phyloP scores from a whole-genome alignment of 129 eudicot genomes.

The Tagetes patula region DNA sequence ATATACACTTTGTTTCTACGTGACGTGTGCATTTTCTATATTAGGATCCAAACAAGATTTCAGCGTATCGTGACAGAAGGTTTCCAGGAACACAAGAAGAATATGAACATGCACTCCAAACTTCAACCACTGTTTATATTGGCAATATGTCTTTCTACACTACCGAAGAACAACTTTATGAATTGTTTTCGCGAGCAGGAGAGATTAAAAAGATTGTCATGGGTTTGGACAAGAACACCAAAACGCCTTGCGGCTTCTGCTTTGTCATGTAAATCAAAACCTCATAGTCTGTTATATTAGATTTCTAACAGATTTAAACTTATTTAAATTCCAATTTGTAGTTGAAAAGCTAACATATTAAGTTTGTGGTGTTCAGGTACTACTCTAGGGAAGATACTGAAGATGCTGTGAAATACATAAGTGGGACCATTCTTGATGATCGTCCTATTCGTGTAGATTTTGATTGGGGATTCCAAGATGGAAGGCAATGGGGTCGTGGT shows the following conservation, averaged over 20 bases:
- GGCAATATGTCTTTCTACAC: constrained; percentile 99
- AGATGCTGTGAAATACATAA: constrained; percentile 90
- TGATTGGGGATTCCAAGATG: constrained; percentile 99
- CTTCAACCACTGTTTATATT: constrained; percentile 69
- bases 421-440: constrained; percentile 98
- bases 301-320: not conserved
- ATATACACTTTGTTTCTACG: not conserved
- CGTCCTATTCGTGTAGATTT: constrained; percentile 98
- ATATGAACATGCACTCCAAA: constrained; percentile 81
- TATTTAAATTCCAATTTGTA: not conserved
- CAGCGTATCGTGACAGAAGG: constrained; percentile 93
- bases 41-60: constrained; percentile 82
- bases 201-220: constrained; percentile 91
- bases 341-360: not conserved
- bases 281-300: not conserved
- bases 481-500: constrained; percentile 99
- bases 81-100: constrained; percentile 94
- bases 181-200: constrained; percentile 87
- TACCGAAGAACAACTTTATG: constrained; percentile 96
- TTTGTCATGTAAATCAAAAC: constrained; percentile 63
- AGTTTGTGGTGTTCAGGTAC: constrained; percentile 50
- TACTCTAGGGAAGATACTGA: constrained; percentile 99
- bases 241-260: constrained; percentile 98
- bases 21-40: constrained; percentile 17
- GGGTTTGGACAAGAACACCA: constrained; percentile 95